A percentile compares a stretch with the other conserved stretches of the same genome.
These are phyloP conservation scores for Mesembryanthemum crystallinum DNA, from an alignment of 148 eudicot species.

Conservation along the genomic window DNA sequence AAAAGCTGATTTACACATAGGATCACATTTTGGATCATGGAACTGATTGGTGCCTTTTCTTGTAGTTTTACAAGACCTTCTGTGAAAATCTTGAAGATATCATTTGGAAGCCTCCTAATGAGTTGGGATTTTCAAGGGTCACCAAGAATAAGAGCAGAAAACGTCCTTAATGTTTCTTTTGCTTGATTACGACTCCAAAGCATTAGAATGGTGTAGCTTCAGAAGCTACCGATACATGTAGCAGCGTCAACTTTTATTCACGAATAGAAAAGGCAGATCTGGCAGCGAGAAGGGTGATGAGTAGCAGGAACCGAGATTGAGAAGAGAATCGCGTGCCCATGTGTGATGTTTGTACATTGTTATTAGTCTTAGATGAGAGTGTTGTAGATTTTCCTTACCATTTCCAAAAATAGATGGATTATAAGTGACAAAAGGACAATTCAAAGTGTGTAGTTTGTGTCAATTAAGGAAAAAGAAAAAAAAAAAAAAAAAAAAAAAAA, in stretches of 20 bases:
- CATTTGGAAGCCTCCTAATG: constrained; percentile 80
- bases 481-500: too few relatives aligned
- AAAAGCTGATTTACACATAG: too few relatives aligned
- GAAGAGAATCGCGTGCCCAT: background rate
- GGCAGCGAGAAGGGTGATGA: background rate
- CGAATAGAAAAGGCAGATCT: background rate
- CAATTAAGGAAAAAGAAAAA: too few relatives aligned
- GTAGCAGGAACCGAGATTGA: background rate
- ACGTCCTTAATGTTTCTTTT: constrained; percentile 30
- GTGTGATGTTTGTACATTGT: constrained; percentile 13
- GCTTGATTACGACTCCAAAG: background rate
- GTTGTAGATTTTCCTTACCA: background rate
- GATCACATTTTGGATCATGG: too few relatives aligned
- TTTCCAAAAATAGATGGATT: background rate
- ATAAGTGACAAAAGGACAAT: background rate
- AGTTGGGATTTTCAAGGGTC: constrained; percentile 48
- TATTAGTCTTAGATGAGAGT: background rate
- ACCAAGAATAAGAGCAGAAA: constrained; percentile 55
- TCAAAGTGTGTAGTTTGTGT: background rate
- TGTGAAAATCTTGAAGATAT: constrained; percentile 90
- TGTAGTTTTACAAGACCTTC: constrained; percentile 82
- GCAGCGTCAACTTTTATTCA: background rate
- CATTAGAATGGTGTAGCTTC: background rate
- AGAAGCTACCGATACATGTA: background rate
- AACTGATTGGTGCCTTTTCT: constrained; percentile 12